These are phyloP conservation scores for Podaxis rugospora DNA, from an alignment of 768 basidiomycete genomes.

Conservation along the genomic window DNA sequence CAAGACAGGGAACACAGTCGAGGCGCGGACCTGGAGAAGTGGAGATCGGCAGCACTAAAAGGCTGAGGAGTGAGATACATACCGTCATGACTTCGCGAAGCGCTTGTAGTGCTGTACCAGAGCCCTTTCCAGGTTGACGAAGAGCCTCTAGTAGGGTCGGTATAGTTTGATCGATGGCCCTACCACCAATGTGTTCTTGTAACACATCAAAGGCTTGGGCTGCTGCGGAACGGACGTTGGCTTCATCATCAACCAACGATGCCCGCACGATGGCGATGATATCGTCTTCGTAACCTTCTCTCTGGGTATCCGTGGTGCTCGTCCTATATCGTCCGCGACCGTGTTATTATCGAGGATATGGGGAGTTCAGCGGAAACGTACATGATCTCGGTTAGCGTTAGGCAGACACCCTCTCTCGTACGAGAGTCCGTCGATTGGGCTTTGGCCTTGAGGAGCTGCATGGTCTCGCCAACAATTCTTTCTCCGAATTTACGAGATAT, in stretches of 20 bases:
- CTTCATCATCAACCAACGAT: conserved; percentile 85
- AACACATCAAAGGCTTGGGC: conserved; percentile 85
- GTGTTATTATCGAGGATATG: conserved; percentile 8
- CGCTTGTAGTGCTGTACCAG: conserved; percentile 94
- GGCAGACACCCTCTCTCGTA: conserved; percentile 80
- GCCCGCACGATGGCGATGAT: conserved; percentile 82
- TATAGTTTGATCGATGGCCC: conserved; percentile 94
- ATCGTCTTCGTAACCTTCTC: conserved; percentile 84
- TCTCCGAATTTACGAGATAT: conserved; percentile 96
- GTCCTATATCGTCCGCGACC: conserved; percentile 42
- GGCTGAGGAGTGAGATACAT: conserved; percentile 23
- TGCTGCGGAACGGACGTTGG: conserved; percentile 83
- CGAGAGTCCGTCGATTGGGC: conserved; percentile 57
- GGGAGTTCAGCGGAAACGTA: conserved; percentile 30
- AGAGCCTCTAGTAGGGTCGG: conserved; percentile 92
- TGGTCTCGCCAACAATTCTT: conserved; percentile 77
- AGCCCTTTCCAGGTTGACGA: conserved; percentile 86
- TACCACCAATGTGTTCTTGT: conserved; percentile 87
- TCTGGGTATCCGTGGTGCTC: conserved; percentile 76
- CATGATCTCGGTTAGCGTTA: conserved; percentile 88
- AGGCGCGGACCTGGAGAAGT: conserved; percentile 73
- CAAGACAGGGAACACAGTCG: conserved; percentile 94
- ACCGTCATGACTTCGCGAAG: conserved; percentile 93
- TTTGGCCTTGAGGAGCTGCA: conserved; percentile 70
- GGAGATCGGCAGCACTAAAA: conserved; percentile 1